A percentile compares a stretch with the other conserved stretches of the same genome.
Conservation (phyloP, 306 rosid species). For the Rosa lucieae region DNA sequence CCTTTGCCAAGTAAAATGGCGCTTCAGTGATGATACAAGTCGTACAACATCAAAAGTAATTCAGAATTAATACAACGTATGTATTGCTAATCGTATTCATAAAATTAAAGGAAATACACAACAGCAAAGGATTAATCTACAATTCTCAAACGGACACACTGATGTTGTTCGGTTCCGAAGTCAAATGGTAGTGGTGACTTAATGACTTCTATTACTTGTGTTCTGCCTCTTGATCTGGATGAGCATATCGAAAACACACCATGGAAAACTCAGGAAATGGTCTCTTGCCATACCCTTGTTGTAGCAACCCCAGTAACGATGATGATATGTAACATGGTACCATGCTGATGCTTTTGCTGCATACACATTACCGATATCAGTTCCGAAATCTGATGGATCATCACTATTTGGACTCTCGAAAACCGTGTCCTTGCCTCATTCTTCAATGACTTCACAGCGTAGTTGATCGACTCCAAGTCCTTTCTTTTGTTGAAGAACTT, state of each 20-base stretch:
- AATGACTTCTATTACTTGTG: not conserved
- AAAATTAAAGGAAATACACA: not conserved
- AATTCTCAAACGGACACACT: not conserved
- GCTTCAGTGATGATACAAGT: no score
- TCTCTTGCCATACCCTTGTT: constrained; percentile 2
- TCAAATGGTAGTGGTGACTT: not conserved
- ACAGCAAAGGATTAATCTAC: not conserved
- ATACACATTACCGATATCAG: not conserved
- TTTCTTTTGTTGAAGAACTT: constrained; percentile 46
- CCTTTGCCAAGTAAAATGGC: no score
- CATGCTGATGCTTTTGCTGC: not conserved
- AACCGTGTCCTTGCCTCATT: constrained; percentile 41
- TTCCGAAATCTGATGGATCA: not conserved
- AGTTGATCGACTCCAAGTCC: constrained; percentile 53
- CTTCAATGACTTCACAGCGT: constrained; percentile 45
- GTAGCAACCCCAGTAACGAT: constrained; percentile 1
- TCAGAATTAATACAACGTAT: no score
- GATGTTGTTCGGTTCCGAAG: not conserved
- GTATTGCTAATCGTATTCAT: not conserved
- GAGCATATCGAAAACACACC: not conserved
- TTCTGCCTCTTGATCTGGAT: not conserved
- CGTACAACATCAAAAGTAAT: no score
- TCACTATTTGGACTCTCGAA: not conserved
- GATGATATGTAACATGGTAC: not conserved
- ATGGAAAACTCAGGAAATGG: constrained; percentile 1